Base-by-base conservation (phyloP, 2,329 filamentous ascomycete species). In the Epichloe hybrida region DNA sequence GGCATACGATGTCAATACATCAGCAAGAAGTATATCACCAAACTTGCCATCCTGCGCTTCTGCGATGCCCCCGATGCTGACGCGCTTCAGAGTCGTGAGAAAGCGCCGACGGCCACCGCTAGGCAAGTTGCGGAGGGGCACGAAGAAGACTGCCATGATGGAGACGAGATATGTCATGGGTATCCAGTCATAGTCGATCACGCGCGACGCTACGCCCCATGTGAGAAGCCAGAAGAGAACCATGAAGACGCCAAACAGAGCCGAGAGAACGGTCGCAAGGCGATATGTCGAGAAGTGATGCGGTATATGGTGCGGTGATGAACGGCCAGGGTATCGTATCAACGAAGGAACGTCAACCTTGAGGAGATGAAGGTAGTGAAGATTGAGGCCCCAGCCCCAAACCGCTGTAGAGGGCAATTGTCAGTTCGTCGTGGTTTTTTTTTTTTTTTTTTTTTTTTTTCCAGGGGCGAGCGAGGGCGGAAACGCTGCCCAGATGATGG, bases 381-480 rank as follows among this genome's bases (percentile, higher is more conserved):
- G 80, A 71, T 96, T 97, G 59, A 86, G 69, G 57, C 84, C 89
- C 89, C 91, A 98, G 65, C 88, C 89, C 91, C 91, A 97, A 62
- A 95, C 83, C 59, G 88, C 89, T 94, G 57, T 54, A 20, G n/a
- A n/a, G n/a, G 34, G n/a, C 37, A 27, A 45, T 20, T 11, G 34
- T 53, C 38, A 50, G 48, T 15, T 37, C 3, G 27, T 31, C 27
- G 27, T 31, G 8, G 17, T 27, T 21, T 23, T 15, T 15, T 15
- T 4, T n/a, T 21, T 15, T 21, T 9, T 17, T n/a, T 27, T 21
- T 23, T 15, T 15, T 15, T 4, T n/a, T 21, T 15, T 21, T 9
- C 12, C 13, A 6, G 27, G n/a, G 27, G 34, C 17, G 37, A 54
- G 45, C 36, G 12, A 38, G 36, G 2, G 5, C 36, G 12, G 36